Conservation (phyloP, 2,329 filamentous ascomycete species). For the Beauveria brongniartii region DNA sequence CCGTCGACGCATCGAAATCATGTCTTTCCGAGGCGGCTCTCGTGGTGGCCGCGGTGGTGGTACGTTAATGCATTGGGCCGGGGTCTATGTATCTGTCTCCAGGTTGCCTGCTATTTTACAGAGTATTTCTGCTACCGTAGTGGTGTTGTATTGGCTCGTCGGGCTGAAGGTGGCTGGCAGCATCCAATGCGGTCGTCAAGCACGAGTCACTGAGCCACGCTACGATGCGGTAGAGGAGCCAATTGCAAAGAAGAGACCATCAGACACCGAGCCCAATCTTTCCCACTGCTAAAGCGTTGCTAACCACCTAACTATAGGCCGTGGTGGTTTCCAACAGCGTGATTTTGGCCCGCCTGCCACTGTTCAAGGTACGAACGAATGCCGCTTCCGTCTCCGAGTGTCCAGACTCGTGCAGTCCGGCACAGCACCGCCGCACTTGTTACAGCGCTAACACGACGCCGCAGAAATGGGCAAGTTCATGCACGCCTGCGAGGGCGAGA, state of each 20-base stretch:
- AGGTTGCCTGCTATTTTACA: neutral
- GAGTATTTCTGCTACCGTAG: neutral
- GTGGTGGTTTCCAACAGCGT: slow-evolving; percentile 31
- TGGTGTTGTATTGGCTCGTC: neutral
- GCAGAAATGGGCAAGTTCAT: slow-evolving; percentile 85
- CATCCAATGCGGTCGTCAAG: neutral
- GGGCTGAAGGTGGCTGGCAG: neutral
- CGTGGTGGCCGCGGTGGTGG: slow-evolving; percentile 28
- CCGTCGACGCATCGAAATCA: slow-evolving; percentile 14
- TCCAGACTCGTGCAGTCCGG: neutral
- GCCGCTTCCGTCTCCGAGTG: neutral
- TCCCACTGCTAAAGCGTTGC: neutral
- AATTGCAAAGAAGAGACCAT: neutral
- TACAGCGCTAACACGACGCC: neutral
- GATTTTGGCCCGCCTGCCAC: slow-evolving; percentile 31
- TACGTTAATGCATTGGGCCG: slow-evolving; percentile 15
- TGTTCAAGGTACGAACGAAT: slow-evolving; percentile 26
- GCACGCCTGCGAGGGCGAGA: slow-evolving; percentile 93
- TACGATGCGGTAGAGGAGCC: neutral
- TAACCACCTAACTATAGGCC: slow-evolving; percentile 21
- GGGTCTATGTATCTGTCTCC: neutral
- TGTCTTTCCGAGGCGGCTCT: slow-evolving; percentile 33
- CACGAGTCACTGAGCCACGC: neutral
- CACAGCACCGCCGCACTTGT: too few species aligned
- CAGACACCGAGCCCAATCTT: neutral